A percentile compares a stretch with the other conserved stretches of the same genome.
phyloP scores from a whole-genome alignment of 345 rosid genomes.

The Stellera chamaejasme region DNA sequence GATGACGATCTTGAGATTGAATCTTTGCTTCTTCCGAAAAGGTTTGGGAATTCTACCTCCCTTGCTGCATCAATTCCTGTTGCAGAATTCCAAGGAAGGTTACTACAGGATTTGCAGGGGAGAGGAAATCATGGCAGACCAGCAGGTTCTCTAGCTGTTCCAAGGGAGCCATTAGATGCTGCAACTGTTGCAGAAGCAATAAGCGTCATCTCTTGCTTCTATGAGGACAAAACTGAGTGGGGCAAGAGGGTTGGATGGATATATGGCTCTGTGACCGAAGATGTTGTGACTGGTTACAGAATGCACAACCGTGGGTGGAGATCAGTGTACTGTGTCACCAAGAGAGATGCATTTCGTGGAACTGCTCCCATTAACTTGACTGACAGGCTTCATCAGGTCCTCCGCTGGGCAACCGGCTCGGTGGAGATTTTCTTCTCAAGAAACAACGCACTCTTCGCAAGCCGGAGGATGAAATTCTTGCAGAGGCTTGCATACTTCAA shows the following conservation, averaged over 20 bases:
- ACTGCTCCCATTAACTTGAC: conserved; percentile 72
- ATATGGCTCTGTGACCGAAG: conserved; percentile 78
- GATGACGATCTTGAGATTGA: conserved; percentile 69
- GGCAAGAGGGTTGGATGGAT: conserved; percentile 82
- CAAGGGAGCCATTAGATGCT: conserved; percentile 77
- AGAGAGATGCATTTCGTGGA: conserved; percentile 68
- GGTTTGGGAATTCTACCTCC: conserved; percentile 59
- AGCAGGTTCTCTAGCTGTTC: conserved; percentile 69
- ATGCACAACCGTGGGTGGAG: conserved; percentile 93
- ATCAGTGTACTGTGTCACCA: conserved; percentile 67
- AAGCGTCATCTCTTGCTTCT: conserved; percentile 68
- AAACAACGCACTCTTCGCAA: conserved; percentile 63
- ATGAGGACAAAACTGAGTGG: conserved; percentile 81
- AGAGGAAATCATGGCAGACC: conserved; percentile 56
- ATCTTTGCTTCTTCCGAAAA: conserved; percentile 53
- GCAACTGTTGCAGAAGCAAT: conserved; percentile 80
- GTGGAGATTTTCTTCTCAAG: conserved; percentile 78
- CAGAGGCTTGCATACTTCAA: conserved; percentile 69
- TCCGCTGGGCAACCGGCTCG: conserved; percentile 84
- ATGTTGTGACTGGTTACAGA: conserved; percentile 70
- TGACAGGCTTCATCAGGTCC: conserved; percentile 77
- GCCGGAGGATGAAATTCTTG: conserved; percentile 51
- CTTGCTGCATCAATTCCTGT: conserved; percentile 63
- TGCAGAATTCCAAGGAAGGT: conserved; percentile 74
- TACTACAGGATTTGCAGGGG: conserved; percentile 59